Percentiles rank a stretch among this genome's conserved stretches.
phyloP scores from a whole-genome alignment of 345 rosid genomes.

The Citrus medica region DNA sequence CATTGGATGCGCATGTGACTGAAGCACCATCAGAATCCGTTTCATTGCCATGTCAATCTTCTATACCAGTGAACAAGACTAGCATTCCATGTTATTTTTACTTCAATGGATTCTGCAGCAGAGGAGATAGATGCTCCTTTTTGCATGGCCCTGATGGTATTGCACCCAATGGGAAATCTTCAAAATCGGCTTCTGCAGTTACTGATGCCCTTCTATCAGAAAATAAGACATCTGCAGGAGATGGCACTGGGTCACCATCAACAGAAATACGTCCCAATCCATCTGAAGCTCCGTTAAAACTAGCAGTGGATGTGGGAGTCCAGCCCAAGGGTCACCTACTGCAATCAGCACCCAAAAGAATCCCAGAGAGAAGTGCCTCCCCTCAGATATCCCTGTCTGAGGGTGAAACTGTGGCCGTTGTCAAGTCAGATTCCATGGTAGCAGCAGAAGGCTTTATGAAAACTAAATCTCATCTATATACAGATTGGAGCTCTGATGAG shows the following conservation, averaged over 20 bases:
- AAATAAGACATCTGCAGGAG: slow-evolving; percentile 14
- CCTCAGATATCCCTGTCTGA: slow-evolving; percentile 20
- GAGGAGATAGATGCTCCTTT: slow-evolving; percentile 52
- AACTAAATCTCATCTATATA: slow-evolving; percentile 13
- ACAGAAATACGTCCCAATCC: slow-evolving; percentile 5
- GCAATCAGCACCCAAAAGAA: slow-evolving; percentile 18
- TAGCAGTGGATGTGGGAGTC: slow-evolving; percentile 4
- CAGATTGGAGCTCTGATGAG: slow-evolving; percentile 24
- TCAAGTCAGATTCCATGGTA: slow-evolving; percentile 20
- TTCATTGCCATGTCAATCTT: slow-evolving; percentile 12
- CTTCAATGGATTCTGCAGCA: slow-evolving; percentile 45
- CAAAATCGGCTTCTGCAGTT: slow-evolving; percentile 10
- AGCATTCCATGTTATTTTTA: slow-evolving; percentile 47
- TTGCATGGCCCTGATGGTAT: slow-evolving; percentile 35
- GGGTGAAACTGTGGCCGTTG: slow-evolving; percentile 12
- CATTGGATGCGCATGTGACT: slow-evolving; percentile 37
- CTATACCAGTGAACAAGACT: slow-evolving; percentile 28
- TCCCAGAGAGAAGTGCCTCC: slow-evolving; percentile 15
- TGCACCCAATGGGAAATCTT: slow-evolving; percentile 18
- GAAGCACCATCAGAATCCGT: slow-evolving; percentile 24
- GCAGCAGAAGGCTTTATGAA: slow-evolving; percentile 22
- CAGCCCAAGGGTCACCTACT: slow-evolving; percentile 14
- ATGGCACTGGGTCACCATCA: slow-evolving; percentile 5
- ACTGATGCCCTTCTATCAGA: slow-evolving; percentile 16
- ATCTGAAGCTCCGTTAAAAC: slow-evolving; percentile 15